These are phyloP conservation scores for Talaromyces islandicus DNA, from an alignment of 2,329 filamentous ascomycete species.

Conservation along the genomic window DNA sequence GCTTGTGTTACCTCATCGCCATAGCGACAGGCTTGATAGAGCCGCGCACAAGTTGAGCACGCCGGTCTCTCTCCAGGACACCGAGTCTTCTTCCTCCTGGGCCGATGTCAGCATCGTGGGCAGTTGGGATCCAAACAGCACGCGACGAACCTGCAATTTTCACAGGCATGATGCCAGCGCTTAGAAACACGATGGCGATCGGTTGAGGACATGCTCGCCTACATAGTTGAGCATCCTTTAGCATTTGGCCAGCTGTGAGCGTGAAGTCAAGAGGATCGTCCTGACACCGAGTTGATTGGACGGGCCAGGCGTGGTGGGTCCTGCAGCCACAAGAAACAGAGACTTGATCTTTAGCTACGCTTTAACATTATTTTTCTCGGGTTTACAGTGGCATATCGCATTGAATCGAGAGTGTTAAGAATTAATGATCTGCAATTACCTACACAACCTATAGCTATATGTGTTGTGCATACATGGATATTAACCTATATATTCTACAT, in stretches of 20 bases:
- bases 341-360: neutral
- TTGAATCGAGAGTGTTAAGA: too few species aligned
- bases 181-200: conserved; percentile 3
- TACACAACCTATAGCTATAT: neutral
- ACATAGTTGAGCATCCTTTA: neutral
- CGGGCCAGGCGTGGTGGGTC: neutral
- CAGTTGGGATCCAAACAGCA: neutral
- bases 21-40: conserved; percentile 15
- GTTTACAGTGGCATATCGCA: neutral
- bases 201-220: conserved; percentile 7
- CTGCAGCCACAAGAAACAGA: neutral
- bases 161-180: conserved; percentile 11
- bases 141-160: conserved; percentile 15
- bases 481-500: conserved; percentile 14
- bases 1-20: neutral
- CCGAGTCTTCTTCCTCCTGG: conserved; percentile 17
- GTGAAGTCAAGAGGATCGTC: neutral
- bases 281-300: neutral
- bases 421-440: neutral
- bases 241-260: neutral
- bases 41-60: conserved; percentile 17
- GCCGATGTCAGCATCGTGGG: conserved; percentile 1
- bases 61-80: conserved; percentile 18
- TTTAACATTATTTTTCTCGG: neutral
- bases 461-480: neutral